Evolutionary conservation across 768 basidiomycete genomes (phyloP).

Genomic region (Termitomyces sp.): DNA sequence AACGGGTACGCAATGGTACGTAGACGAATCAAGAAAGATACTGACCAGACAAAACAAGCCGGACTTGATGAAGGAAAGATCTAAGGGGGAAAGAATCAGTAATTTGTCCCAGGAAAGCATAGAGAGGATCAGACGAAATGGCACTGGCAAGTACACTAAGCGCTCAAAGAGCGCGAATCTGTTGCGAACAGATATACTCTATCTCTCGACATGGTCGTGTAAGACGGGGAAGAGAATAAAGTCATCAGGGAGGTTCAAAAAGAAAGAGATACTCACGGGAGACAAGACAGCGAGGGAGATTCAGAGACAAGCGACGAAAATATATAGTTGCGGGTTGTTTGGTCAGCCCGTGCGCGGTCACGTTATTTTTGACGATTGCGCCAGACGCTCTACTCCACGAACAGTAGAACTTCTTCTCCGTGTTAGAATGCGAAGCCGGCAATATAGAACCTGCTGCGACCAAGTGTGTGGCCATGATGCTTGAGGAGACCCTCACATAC

Average conservation of each 20-base stretch:
- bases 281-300: too few species aligned
- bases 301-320: neutral
- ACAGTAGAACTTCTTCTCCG: too few species aligned
- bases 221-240: slow-evolving; percentile 90
- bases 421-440: too few species aligned
- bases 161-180: slow-evolving; percentile 54
- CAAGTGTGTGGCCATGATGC: too few species aligned
- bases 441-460: too few species aligned
- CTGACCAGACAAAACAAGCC: neutral
- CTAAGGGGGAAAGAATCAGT: slow-evolving; percentile 1
- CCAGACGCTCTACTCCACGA: too few species aligned
- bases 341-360: neutral
- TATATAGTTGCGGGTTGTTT: neutral
- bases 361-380: too few species aligned
- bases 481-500: too few species aligned
- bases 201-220: slow-evolving; percentile 84
- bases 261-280: neutral
- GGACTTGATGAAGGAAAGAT: neutral
- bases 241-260: slow-evolving; percentile 37
- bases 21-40: neutral
- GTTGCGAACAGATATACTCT: slow-evolving; percentile 83
- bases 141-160: slow-evolving; percentile 87
- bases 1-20: slow-evolving; percentile 8
- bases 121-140: slow-evolving; percentile 63
- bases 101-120: too few species aligned